These are phyloP conservation scores for Rickenella mellea DNA, from an alignment of 768 basidiomycete genomes.

Conservation along the genomic window DNA sequence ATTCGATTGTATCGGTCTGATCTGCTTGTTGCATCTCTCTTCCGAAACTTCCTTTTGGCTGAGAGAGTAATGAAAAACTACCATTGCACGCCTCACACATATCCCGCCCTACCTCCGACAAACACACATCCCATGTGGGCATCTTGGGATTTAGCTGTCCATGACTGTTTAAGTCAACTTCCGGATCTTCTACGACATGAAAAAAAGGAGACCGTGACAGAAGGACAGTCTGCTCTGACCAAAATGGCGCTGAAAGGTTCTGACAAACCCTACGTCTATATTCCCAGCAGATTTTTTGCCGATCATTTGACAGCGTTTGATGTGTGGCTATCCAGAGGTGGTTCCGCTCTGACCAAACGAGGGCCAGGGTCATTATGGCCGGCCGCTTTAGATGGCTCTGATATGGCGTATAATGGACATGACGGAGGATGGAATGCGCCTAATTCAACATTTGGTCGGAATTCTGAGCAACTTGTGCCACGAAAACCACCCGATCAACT, in stretches of 20 bases:
- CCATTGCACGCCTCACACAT: constrained; percentile 91
- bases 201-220: not conserved
- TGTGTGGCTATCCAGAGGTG: constrained; percentile 95
- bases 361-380: constrained; percentile 65
- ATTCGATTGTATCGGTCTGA: constrained; percentile 92
- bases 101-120: constrained; percentile 87
- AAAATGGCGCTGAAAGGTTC: constrained; percentile 7
- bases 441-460: constrained; percentile 4
- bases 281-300: constrained; percentile 86
- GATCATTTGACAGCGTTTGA: constrained; percentile 97
- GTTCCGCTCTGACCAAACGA: constrained; percentile 69
- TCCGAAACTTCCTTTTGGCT: constrained; percentile 94
- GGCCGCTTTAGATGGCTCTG: constrained; percentile 2
- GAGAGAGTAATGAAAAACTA: constrained; percentile 98
- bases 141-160: constrained; percentile 96
- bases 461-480: constrained; percentile 48
- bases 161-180: constrained; percentile 88
- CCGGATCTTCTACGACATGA: constrained; percentile 77
- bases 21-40: constrained; percentile 89
- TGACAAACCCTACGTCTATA: constrained; percentile 61
- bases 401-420: not conserved
- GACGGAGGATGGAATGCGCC: constrained; percentile 1
- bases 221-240: constrained; percentile 3
- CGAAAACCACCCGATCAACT: constrained; percentile 94
- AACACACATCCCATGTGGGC: constrained; percentile 96